phyloP scores from a whole-genome alignment of 2,329 filamentous ascomycete species.

The Diaporthe velutina region DNA sequence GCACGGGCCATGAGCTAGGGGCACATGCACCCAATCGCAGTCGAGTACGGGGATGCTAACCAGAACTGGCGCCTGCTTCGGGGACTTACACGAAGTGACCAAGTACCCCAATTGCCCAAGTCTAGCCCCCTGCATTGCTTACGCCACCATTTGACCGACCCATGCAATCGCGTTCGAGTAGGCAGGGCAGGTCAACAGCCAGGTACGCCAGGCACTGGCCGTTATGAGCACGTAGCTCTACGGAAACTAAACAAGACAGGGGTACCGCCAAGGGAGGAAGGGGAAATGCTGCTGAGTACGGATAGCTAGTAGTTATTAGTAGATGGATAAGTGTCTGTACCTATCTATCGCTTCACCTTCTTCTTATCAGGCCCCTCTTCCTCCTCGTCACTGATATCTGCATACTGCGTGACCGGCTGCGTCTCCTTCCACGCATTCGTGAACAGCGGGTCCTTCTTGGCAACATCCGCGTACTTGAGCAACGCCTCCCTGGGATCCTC shows the following conservation, averaged over 20 bases:
- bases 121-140: slow-evolving; percentile 32
- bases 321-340: slow-evolving; percentile 40
- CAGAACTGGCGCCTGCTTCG: neutral
- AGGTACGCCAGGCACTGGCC: neutral
- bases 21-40: slow-evolving; percentile 55
- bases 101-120: neutral
- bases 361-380: slow-evolving; percentile 78
- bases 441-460: slow-evolving; percentile 92
- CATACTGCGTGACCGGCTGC: slow-evolving; percentile 92
- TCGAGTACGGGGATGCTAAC: slow-evolving; percentile 9
- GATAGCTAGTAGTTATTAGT: too few relatives aligned
- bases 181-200: neutral
- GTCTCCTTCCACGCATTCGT: slow-evolving; percentile 94
- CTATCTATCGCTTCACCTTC: slow-evolving; percentile 62
- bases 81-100: slow-evolving; percentile 42
- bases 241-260: neutral
- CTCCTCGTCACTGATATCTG: slow-evolving; percentile 89
- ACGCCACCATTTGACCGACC: slow-evolving; percentile 9
- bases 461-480: slow-evolving; percentile 93
- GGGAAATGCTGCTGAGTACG: neutral
- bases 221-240: neutral
- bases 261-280: neutral
- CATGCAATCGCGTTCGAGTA: slow-evolving; percentile 3
- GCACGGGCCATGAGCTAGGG: slow-evolving; percentile 36
- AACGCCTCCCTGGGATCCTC: slow-evolving; percentile 96